These are phyloP conservation scores for Trichoderma sp. DNA, from an alignment of 2,329 filamentous ascomycete genomes.

Conservation along the genomic window DNA sequence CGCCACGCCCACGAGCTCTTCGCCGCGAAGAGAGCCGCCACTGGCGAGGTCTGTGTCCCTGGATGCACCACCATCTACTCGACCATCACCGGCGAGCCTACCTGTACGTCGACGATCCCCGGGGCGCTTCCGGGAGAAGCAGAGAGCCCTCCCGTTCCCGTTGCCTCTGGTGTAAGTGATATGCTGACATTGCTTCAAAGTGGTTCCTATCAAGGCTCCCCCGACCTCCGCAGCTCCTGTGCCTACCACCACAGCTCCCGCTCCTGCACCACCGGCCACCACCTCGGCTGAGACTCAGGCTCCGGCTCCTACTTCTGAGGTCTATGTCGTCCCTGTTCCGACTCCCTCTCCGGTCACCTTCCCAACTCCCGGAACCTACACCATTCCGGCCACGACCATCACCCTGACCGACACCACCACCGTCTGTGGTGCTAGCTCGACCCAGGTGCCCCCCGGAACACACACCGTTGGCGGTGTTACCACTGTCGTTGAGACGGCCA, in stretches of 20 bases:
- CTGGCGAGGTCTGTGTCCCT: conserved; percentile 49
- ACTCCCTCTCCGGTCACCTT: conserved; percentile 53
- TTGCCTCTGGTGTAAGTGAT: background rate
- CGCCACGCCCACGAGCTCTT: conserved; percentile 62
- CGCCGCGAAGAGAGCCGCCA: conserved; percentile 45
- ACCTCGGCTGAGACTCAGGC: conserved; percentile 23
- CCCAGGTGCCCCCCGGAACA: conserved; percentile 59
- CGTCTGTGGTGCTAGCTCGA: conserved; percentile 61
- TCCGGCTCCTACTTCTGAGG: conserved; percentile 38
- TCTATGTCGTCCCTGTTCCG: conserved; percentile 46
- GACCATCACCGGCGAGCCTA: conserved; percentile 65
- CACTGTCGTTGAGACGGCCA: conserved; percentile 63
- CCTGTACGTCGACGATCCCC: conserved; percentile 46
- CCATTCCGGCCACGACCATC: conserved; percentile 69
- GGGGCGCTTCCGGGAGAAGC: background rate
- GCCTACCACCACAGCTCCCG: background rate
- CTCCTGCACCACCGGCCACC: conserved; percentile 19
- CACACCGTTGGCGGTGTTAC: conserved; percentile 72
- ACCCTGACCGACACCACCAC: conserved; percentile 65
- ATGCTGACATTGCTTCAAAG: conserved; percentile 29
- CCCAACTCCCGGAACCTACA: conserved; percentile 69
- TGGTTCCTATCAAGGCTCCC: conserved; percentile 36
- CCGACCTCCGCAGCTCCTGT: conserved; percentile 27
- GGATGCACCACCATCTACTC: conserved; percentile 73
- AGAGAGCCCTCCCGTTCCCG: background rate